Evolutionary conservation across 768 basidiomycete species (phyloP).

Genomic region (Leccinum imitatum): DNA sequence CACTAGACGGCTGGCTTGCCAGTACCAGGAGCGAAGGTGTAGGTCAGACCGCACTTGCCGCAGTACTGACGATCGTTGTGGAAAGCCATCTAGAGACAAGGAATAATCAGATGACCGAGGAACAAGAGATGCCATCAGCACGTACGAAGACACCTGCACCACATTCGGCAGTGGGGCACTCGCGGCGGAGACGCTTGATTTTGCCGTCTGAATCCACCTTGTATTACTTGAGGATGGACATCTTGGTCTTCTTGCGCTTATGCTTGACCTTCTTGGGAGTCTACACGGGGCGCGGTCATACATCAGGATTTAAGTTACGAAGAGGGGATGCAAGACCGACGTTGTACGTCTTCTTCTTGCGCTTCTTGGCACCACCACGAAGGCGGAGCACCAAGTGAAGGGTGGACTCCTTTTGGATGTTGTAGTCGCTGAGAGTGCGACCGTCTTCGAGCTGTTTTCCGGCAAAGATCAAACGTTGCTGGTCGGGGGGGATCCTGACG

Average conservation of each 20-base stretch:
- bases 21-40: no score
- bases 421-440: slow-evolving; percentile 91
- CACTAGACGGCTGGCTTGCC: no score
- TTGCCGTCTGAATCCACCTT: slow-evolving; percentile 99
- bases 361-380: slow-evolving; percentile 99
- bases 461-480: slow-evolving; percentile 98
- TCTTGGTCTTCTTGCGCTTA: slow-evolving; percentile 99
- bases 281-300: slow-evolving; percentile 34
- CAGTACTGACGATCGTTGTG: no score
- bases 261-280: slow-evolving; percentile 99
- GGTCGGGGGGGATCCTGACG: slow-evolving; percentile 82
- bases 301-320: slow-evolving; percentile 4
- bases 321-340: slow-evolving; percentile 44
- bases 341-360: slow-evolving; percentile 99
- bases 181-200: slow-evolving; percentile 98
- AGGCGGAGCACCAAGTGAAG: slow-evolving; percentile 97
- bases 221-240: slow-evolving; percentile 99
- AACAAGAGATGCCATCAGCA: slow-evolving; percentile 14
- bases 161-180: slow-evolving; percentile 85
- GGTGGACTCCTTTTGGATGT: slow-evolving; percentile 99
- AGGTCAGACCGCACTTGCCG: no score
- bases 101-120: no score
- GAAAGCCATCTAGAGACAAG: no score
- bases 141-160: slow-evolving; percentile 85
- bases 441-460: slow-evolving; percentile 99